phyloP scores from a whole-genome alignment of 441 rosid genomes.

The Jatropha multifida region DNA sequence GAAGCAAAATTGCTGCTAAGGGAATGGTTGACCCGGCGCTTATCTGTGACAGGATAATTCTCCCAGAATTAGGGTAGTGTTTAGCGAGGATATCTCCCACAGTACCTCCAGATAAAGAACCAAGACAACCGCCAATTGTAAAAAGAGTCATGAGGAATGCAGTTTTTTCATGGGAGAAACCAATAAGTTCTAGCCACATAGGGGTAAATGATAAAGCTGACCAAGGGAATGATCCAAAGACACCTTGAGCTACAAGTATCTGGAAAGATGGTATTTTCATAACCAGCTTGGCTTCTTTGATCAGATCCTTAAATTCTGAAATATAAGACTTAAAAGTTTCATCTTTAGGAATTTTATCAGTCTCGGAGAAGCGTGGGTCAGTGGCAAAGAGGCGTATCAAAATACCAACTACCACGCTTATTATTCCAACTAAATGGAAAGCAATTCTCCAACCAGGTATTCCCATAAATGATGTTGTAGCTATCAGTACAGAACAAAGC shows the following conservation, averaged over 20 bases:
- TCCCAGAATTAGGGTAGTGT: slow-evolving; percentile 59
- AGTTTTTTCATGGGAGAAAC: slow-evolving; percentile 63
- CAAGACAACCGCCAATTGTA: slow-evolving; percentile 47
- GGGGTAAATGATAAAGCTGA: slow-evolving; percentile 68
- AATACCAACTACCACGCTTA: slow-evolving; percentile 62
- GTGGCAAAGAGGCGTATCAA: slow-evolving; percentile 52
- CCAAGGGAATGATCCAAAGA: slow-evolving; percentile 74
- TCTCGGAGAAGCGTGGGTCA: slow-evolving; percentile 48
- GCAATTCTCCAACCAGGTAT: slow-evolving; percentile 77
- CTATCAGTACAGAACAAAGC: slow-evolving; percentile 53
- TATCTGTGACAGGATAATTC: slow-evolving; percentile 70
- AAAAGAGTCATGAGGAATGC: slow-evolving; percentile 55
- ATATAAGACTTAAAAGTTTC: slow-evolving; percentile 31
- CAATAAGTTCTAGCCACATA: slow-evolving; percentile 81
- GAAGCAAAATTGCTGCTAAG: slow-evolving; percentile 64
- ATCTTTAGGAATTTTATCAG: slow-evolving; percentile 15
- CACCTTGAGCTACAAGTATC: slow-evolving; percentile 77
- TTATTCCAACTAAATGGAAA: slow-evolving; percentile 54
- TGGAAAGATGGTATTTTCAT: slow-evolving; percentile 70
- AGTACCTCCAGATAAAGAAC: slow-evolving; percentile 62
- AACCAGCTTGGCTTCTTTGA: slow-evolving; percentile 59
- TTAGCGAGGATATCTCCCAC: slow-evolving; percentile 67
- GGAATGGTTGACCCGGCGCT: slow-evolving; percentile 73
- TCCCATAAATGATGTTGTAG: slow-evolving; percentile 62
- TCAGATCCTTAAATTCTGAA: slow-evolving; percentile 46